Evolutionary conservation across 805 yeast genomes (phyloP), one percentile per base, ranked within the genome.

Genomic region (Lipomyces japonicus): DNA sequence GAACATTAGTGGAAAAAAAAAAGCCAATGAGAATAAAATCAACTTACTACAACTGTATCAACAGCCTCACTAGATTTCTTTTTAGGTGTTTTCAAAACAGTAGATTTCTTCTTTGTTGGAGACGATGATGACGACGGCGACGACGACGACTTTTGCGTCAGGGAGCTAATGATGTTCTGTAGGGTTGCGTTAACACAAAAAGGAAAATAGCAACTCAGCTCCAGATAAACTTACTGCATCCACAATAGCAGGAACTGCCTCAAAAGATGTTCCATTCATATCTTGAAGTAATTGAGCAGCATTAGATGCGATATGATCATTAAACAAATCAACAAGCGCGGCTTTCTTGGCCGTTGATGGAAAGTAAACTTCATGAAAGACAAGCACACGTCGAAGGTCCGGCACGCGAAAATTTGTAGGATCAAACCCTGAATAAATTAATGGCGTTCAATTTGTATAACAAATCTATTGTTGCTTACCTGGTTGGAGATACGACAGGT

Each of bases 281-380:
- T 40, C 62, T 19, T 63, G 64, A 47, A 78, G 67, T 32, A 78
- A 65, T 38, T 66, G 60, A 0, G 69, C 67, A 1, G 84, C 71
- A 9, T 70, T 67, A 2, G 85, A 80, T 14, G 68, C 70, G 43
- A 86, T 69, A 5, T 80, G 65, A 3, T 71, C 65, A n/a, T 76
- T 70, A 38, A 61, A 61, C 4, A 59, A 67, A 81, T 69, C 68
- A 1, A 88, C 66, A 50, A 89, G 72, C 10, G 78, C 80, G 4
- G 77, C 68, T 65, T 91, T 91, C 63, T 82, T 86, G 4, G 89
- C 82, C 40, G 75, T 71, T 1, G 84, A 70, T 0, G 84, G 75
- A 62, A 74, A 82, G 1, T 68, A 65, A n/a, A 90, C 71, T n/a
- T 77, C 74, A 63, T 87, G 77, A 48, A 78, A 81, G 10, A 73